phyloP scores from a whole-genome alignment of 2,329 filamentous ascomycete genomes.

The Pseudocercospora cruenta region DNA sequence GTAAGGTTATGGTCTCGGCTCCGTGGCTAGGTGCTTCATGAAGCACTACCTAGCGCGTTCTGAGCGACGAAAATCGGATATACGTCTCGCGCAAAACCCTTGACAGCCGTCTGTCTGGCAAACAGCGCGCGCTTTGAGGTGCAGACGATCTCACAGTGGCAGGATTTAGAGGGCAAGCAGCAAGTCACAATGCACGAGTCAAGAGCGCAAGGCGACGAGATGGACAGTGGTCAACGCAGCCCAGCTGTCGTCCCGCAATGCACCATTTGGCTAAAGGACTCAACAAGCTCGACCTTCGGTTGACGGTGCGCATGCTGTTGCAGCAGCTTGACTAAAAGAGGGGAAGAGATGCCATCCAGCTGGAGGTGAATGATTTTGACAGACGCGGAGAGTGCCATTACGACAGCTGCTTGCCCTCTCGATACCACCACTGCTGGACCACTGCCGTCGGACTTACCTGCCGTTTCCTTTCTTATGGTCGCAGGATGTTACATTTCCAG shows the following conservation, averaged over 20 bases:
- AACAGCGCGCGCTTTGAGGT: conserved; percentile 32
- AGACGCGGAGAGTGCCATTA: not conserved
- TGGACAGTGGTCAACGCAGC: not conserved
- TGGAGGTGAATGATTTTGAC: not conserved
- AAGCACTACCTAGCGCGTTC: conserved; percentile 21
- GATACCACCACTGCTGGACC: conserved; percentile 10
- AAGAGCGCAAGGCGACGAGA: not conserved
- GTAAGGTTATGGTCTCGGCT: conserved; percentile 18
- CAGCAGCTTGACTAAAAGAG: not conserved
- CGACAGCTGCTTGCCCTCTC: conserved; percentile 29
- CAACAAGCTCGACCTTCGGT: not conserved
- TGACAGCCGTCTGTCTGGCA: conserved; percentile 34
- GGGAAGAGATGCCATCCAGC: not conserved
- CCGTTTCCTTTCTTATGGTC: not conserved
- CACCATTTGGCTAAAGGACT: not conserved
- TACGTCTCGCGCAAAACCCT: conserved; percentile 25
- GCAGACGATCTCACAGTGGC: conserved; percentile 27
- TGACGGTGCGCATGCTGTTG: not conserved
- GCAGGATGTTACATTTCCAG: not conserved
- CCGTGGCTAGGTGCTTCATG: conserved; percentile 23
- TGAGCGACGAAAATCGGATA: conserved; percentile 14
- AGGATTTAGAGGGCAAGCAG: conserved; percentile 28
- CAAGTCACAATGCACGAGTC: not conserved
- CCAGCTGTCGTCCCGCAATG: not conserved
- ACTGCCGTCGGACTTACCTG: not conserved